A percentile compares a stretch with the other conserved stretches of the same genome.
These are phyloP conservation scores for Lactarius sp. DNA, from an alignment of 768 basidiomycete species.

Conservation along the genomic window DNA sequence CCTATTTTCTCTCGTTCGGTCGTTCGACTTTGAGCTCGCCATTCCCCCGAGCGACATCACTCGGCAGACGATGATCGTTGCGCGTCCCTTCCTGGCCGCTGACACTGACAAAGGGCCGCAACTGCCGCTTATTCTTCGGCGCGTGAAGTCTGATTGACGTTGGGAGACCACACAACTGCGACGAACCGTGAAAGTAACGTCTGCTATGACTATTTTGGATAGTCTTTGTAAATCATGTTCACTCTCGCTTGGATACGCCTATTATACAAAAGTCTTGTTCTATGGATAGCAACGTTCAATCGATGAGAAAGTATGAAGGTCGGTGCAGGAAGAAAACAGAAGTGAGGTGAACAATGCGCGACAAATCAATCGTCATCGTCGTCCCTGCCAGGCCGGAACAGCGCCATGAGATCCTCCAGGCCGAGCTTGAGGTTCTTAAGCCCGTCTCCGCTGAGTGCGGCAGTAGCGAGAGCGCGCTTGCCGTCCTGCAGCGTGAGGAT, in stretches of 20 bases:
- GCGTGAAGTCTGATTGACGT: slow-evolving; percentile 7
- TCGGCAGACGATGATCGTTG: slow-evolving; percentile 15
- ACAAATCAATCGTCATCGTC: slow-evolving; percentile 35
- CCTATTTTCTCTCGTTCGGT: slow-evolving; percentile 27
- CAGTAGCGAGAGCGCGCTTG: slow-evolving; percentile 79
- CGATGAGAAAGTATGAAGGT: background rate
- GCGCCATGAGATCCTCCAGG: slow-evolving; percentile 77
- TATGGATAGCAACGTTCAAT: background rate
- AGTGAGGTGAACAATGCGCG: background rate
- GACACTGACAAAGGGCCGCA: slow-evolving; percentile 13
- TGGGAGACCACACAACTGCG: background rate
- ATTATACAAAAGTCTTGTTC: background rate
- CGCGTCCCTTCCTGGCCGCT: slow-evolving; percentile 17
- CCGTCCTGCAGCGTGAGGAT: slow-evolving; percentile 89
- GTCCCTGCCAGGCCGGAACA: slow-evolving; percentile 58
- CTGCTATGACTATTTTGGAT: no score
- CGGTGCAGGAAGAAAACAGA: background rate
- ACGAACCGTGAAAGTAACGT: background rate
- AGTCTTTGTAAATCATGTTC: background rate
- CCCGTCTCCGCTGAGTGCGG: slow-evolving; percentile 85
- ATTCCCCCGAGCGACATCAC: slow-evolving; percentile 8
- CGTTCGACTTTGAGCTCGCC: slow-evolving; percentile 28
- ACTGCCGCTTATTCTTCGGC: slow-evolving; percentile 23
- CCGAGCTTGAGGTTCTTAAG: slow-evolving; percentile 80
- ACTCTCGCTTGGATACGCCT: background rate